These are phyloP conservation scores for Penicillium freii DNA, from an alignment of 2,329 filamentous ascomycete genomes.

Conservation along the genomic window DNA sequence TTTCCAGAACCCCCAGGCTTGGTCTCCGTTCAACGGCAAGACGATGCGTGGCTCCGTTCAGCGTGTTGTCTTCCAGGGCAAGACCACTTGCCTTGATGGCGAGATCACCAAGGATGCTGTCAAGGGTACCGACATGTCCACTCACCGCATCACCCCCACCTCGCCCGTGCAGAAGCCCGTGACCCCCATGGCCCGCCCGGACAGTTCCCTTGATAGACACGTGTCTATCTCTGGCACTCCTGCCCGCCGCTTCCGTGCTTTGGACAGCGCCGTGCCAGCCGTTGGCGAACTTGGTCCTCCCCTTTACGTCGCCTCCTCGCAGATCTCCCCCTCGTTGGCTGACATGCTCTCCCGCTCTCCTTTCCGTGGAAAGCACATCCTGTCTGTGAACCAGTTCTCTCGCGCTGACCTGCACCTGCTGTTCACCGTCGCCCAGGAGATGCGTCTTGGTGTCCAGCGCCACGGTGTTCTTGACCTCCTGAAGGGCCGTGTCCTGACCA, in stretches of 20 bases:
- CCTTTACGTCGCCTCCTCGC: slow-evolving; percentile 50
- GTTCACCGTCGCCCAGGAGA: slow-evolving; percentile 96
- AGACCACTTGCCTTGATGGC: slow-evolving; percentile 73
- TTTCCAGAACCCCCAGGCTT: slow-evolving; percentile 52
- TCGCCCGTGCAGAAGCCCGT: slow-evolving; percentile 58
- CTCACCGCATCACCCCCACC: slow-evolving; percentile 53
- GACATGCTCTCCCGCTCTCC: slow-evolving; percentile 74
- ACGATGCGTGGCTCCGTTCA: slow-evolving; percentile 68
- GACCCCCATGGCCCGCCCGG: slow-evolving; percentile 43
- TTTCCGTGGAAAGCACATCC: slow-evolving; percentile 85
- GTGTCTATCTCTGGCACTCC: slow-evolving; percentile 40
- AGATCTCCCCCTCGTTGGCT: slow-evolving; percentile 58
- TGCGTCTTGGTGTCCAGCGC: slow-evolving; percentile 91
- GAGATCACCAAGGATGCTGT: slow-evolving; percentile 56
- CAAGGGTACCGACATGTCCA: slow-evolving; percentile 73
- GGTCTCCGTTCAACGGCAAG: slow-evolving; percentile 72
- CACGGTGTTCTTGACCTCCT: slow-evolving; percentile 86
- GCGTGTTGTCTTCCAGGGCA: slow-evolving; percentile 71
- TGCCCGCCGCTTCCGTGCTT: slow-evolving; percentile 29
- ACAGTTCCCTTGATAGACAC: slow-evolving; percentile 39
- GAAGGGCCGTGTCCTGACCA: slow-evolving; percentile 80
- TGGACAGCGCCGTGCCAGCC: slow-evolving; percentile 31
- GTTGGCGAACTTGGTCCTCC: slow-evolving; percentile 41
- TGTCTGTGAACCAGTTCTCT: slow-evolving; percentile 88
- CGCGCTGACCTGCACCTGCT: slow-evolving; percentile 86